phyloP scores from a whole-genome alignment of 176 grass and related monocot genomes.

The Avena sativa region DNA sequence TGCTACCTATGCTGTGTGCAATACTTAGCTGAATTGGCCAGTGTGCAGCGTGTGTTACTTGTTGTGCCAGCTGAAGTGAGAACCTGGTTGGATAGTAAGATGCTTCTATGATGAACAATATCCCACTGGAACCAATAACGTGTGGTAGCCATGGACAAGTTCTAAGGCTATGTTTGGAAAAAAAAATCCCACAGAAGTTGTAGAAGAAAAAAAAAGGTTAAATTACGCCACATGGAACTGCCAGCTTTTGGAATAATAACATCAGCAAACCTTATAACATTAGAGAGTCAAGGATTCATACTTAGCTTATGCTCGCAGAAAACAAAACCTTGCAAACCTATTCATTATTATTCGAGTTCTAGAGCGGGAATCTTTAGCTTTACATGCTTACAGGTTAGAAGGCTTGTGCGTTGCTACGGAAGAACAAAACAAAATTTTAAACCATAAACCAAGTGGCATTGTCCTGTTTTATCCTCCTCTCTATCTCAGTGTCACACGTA shows the following conservation, averaged over 20 bases:
- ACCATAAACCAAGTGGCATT: background rate
- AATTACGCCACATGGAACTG: background rate
- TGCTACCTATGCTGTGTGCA: background rate
- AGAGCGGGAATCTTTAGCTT: background rate
- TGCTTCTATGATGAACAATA: slow-evolving; percentile 21
- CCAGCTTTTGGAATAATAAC: background rate
- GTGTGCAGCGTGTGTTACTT: slow-evolving; percentile 17
- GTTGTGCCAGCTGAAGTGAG: background rate
- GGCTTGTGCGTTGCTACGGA: background rate
- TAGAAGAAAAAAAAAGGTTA: background rate
- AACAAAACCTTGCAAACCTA: background rate
- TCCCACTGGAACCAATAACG: background rate
- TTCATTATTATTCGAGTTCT: background rate
- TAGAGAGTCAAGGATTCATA: background rate
- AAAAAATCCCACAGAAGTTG: slow-evolving; percentile 12
- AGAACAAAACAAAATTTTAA: background rate
- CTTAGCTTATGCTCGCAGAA: background rate
- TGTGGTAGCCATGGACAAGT: background rate
- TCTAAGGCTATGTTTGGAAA: background rate
- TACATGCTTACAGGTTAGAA: background rate
- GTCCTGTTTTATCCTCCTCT: background rate
- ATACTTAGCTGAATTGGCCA: slow-evolving; percentile 7
- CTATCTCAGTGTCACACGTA: background rate
- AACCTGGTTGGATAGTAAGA: slow-evolving; percentile 15
- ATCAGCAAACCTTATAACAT: slow-evolving; percentile 17